Base-by-base conservation (phyloP, 2,329 filamentous ascomycete species). In the Ophiostoma fasciatum region DNA sequence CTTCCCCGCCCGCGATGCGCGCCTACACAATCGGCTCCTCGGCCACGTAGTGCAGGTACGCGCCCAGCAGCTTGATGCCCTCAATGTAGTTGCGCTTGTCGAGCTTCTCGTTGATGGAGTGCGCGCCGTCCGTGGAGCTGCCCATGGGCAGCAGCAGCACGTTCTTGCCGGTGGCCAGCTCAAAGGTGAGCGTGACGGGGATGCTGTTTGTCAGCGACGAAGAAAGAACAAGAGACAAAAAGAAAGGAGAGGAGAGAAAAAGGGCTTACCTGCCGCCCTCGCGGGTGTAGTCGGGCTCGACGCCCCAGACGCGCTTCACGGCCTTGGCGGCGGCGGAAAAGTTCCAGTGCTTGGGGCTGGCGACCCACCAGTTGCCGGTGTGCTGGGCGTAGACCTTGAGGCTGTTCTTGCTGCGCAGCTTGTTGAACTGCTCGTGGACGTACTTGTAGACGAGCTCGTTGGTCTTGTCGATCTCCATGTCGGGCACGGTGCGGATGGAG, bases 261-360 rank as follows among this genome's bases (percentile, higher is more conserved):
- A n/a, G n/a, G n/a, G n/a, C n/a, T n/a, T n/a, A n/a, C n/a, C 76
- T 82, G 61, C 90, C 90, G 59, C 90, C 90, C 64, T 98, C 90
- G 44, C 90, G 75, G 28, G 90, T 98, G 60, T 94, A 80, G 62
- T 98, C 90, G 19, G 90, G 90, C 64, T 85, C 71, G 37, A 94
- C 80, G 36, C 82, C 82, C 73, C 85, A 98, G 26, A 98, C 90
- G 45, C 84, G 75, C 66, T 96, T 80, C 23, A 90, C 85, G n/a
- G 90, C 90, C 71, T 94, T 96, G 53, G 79, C 75, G 12, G 90
- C 90, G 19, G 88, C 88, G 21, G 76, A 73, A 63, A 96, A 98
- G 70, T 98, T 98, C 85, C 90, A 96, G 70, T 98, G 88, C 63
- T 93, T 90, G 21, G 90, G 88, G 53, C 81, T 87, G 31, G 92